Evolutionary conservation across 2,329 filamentous ascomycete genomes (phyloP), one percentile per base, ranked within the genome.

Genomic region (Hawksworthiomyces lignivorus): DNA sequence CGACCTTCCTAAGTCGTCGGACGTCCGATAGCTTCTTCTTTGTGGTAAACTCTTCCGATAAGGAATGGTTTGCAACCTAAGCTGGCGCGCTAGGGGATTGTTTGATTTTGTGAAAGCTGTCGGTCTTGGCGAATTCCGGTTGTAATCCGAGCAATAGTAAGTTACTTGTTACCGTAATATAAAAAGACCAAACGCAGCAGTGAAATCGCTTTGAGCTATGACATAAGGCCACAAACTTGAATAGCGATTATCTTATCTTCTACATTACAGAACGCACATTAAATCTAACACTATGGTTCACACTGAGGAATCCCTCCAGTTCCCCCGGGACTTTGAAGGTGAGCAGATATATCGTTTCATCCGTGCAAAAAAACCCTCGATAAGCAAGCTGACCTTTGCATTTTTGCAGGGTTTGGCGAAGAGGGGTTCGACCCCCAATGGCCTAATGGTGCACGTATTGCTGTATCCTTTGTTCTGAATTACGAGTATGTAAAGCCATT

Each of bases 381-480:
- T n/a, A n/a, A n/a, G n/a, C n/a, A n/a, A n/a, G n/a, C n/a, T 40
- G 21, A 28, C 30, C 3, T 15, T 14, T 3, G 7, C 15, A 20
- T 40, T 10, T 29, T 26, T 24, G 26, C 45, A 43, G 51, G 51
- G 4, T 51, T 44, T 20, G 44, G 46, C 2, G 41, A 47, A 17
- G 32, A 47, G 10, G 32, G 38, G 3, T 43, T 45, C 17, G 45
- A 60, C 29, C 49, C 57, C 9, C 54, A 61, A 39, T 63, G 59
- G 60, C 60, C 57, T 7, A 60, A 59, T 37, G 49, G 50, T 15
- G 58, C 56, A 12, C 60, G 57, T 22, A 61, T 62, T 32, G 60
- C 60, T 7, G 56, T 63, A 0, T 61, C 59, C 2, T 63, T 62
- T 36, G 58, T 62, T 11, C 57, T 63, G 37, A 63, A 63, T 46